Percentiles rank a stretch among this genome's conserved stretches.
Conservation (phyloP, 495 filamentous ascomycete genomes). For the Geoglossum glabrum region DNA sequence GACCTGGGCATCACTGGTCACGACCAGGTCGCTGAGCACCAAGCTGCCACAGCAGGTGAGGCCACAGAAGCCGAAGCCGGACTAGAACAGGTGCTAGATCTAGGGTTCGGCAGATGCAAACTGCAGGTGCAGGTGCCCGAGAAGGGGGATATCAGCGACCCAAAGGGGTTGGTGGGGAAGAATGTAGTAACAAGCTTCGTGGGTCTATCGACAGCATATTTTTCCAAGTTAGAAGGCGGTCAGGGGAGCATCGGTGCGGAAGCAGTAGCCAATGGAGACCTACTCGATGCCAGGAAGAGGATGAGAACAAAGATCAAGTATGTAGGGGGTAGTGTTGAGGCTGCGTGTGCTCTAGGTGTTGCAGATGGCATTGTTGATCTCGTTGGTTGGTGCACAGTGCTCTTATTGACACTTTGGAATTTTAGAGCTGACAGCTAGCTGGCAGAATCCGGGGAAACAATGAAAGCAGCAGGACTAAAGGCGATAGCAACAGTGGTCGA, state of each 20-base stretch:
- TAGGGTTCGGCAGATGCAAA: conserved; percentile 78
- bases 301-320: conserved; percentile 73
- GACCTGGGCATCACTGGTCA: conserved; percentile 86
- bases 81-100: conserved; percentile 66
- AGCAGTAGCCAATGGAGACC: conserved; percentile 8
- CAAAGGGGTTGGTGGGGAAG: conserved; percentile 71
- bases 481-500: conserved; percentile 85
- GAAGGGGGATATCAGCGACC: conserved; percentile 47
- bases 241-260: conserved; percentile 1
- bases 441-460: conserved; percentile 90
- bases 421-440: conserved; percentile 1
- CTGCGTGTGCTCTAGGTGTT: conserved; percentile 84
- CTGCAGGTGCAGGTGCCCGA: conserved; percentile 90
- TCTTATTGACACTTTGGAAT: neutral
- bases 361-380: conserved; percentile 95
- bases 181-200: conserved; percentile 93
- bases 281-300: conserved; percentile 16
- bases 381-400: conserved; percentile 43
- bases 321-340: conserved; percentile 88
- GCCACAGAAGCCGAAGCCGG: conserved; percentile 35
- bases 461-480: conserved; percentile 92
- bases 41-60: conserved; percentile 26
- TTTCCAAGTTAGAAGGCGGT: conserved; percentile 46
- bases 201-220: conserved; percentile 60
- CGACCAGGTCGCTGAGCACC: conserved; percentile 82